These are phyloP conservation scores for Mycena amicta DNA, from an alignment of 768 basidiomycete genomes.

Conservation along the genomic window DNA sequence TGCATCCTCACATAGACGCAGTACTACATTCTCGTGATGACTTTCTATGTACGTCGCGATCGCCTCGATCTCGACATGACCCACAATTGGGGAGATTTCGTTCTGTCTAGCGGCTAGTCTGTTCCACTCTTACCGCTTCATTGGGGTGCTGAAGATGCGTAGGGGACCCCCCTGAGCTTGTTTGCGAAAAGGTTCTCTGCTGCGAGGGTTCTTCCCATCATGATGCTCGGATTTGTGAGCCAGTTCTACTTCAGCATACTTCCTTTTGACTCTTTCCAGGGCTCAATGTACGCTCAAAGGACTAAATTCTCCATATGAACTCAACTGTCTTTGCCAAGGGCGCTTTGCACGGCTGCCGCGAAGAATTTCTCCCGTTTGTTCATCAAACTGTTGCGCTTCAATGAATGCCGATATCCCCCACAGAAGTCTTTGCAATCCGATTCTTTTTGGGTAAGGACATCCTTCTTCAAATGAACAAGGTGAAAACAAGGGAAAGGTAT, in stretches of 20 bases:
- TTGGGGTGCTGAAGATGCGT: too few relatives aligned
- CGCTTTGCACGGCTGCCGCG: conserved; percentile 46
- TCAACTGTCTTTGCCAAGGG: conserved; percentile 29
- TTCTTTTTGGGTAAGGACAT: conserved; percentile 57
- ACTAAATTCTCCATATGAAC: not conserved
- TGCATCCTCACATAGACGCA: not conserved
- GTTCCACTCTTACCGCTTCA: too few relatives aligned
- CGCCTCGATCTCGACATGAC: conserved; percentile 72
- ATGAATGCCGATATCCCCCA: not conserved
- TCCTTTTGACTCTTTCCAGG: conserved; percentile 27
- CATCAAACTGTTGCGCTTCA: not conserved
- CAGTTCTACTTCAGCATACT: conserved; percentile 17
- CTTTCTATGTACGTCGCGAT: conserved; percentile 59
- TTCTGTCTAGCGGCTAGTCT: conserved; percentile 55
- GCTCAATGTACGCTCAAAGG: conserved; percentile 38
- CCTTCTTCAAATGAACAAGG: too few relatives aligned
- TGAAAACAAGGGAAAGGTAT: too few relatives aligned
- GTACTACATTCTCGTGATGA: conserved; percentile 33
- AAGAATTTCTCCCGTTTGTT: conserved; percentile 46
- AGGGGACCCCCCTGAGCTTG: conserved; percentile 51
- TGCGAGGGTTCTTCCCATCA: conserved; percentile 47
- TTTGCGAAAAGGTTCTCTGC: conserved; percentile 52
- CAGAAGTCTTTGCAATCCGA: conserved; percentile 50
- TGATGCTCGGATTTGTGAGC: conserved; percentile 57
- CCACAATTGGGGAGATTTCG: conserved; percentile 68